Conservation (phyloP, 305 asterid species). For the Nicotiana rustica region DNA sequence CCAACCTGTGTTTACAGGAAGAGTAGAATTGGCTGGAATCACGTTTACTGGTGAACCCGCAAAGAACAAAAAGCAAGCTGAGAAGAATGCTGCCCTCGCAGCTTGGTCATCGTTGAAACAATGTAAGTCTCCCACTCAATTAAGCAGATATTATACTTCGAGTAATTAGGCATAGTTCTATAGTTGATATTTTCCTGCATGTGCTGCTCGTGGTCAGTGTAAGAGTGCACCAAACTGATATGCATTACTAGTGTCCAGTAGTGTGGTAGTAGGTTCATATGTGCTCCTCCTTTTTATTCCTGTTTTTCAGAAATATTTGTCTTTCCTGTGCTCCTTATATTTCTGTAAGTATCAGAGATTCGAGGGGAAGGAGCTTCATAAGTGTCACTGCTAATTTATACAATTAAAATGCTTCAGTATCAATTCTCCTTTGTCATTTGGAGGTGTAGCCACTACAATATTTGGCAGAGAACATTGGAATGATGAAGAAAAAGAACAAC, state of each 20-base stretch:
- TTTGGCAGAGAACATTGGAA: not conserved
- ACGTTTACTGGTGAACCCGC: conserved; percentile 78
- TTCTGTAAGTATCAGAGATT: not conserved
- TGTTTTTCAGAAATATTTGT: not conserved
- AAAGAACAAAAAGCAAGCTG: conserved; percentile 88
- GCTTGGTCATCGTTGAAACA: conserved; percentile 77
- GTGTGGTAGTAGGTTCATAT: not conserved
- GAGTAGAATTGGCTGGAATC: conserved; percentile 74
- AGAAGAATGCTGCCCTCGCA: conserved; percentile 79
- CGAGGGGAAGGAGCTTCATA: not conserved
- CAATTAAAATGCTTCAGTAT: not conserved
- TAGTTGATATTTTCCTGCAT: not conserved
- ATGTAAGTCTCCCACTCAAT: conserved; percentile 51
- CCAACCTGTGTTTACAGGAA: conserved; percentile 76
- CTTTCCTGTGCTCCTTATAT: not conserved
- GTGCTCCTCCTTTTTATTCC: not conserved
- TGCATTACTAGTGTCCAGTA: not conserved
- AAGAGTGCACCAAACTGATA: not conserved
- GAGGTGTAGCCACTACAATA: not conserved
- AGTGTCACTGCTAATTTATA: not conserved
- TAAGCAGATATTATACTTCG: not conserved
- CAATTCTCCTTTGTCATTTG: not conserved
- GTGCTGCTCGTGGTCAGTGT: not conserved
- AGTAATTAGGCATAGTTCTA: not conserved
- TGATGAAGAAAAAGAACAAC: not conserved